A percentile compares a stretch with the other conserved stretches of the same genome.
These are phyloP conservation scores for Pulicaria dysenterica DNA, from an alignment of 129 eudicot species.

Conservation along the genomic window DNA sequence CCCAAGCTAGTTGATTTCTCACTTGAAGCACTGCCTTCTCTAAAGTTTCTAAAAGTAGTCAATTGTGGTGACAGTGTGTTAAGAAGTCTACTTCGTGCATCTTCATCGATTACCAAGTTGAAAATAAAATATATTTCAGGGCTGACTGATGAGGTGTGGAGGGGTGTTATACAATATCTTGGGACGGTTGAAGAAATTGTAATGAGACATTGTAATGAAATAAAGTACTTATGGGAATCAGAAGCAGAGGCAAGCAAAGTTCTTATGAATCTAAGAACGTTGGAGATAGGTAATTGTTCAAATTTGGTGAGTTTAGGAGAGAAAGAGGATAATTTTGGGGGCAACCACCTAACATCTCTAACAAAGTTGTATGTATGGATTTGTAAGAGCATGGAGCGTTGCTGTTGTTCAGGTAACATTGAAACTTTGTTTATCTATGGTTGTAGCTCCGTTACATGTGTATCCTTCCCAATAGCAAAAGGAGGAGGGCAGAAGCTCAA, in stretches of 20 bases:
- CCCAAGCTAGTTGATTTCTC: background rate
- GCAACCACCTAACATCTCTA: conserved; percentile 7
- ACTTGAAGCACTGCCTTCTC: conserved; percentile 11
- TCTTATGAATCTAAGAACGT: background rate
- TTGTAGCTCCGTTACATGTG: background rate
- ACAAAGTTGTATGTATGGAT: background rate
- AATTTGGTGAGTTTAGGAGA: conserved; percentile 19
- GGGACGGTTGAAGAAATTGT: background rate
- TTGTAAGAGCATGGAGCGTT: background rate
- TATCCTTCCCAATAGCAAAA: background rate
- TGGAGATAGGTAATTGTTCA: accelerated
- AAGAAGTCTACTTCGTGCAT: background rate
- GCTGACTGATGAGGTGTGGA: conserved; percentile 18
- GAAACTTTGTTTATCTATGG: accelerated
- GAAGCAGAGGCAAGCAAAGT: background rate
- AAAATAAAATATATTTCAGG: background rate
- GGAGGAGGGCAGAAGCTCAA: background rate
- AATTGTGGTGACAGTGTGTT: conserved; percentile 1
- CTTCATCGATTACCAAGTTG: conserved; percentile 5
- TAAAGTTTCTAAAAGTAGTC: background rate
- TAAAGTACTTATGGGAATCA: conserved; percentile 15
- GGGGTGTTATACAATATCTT: background rate
- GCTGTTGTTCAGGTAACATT: background rate
- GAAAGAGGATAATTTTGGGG: background rate
- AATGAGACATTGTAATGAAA: background rate